Base-by-base conservation (phyloP, 257 asterid genomes). In the Nicotiana obtusifolia region DNA sequence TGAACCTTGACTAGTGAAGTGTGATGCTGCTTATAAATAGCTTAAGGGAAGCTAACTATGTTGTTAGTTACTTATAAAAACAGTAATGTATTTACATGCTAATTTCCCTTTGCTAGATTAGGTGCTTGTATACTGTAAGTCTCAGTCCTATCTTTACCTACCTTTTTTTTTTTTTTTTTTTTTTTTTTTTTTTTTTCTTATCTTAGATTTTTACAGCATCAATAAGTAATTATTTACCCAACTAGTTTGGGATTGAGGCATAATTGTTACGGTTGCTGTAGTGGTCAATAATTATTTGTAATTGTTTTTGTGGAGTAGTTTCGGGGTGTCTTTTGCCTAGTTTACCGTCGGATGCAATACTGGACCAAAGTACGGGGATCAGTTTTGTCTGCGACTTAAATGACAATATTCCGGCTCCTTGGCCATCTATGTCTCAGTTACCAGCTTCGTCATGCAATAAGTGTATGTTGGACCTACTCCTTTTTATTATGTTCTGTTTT, bases 341-440 rank as follows among this genome's bases (percentile, higher is more conserved):
- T 91, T 87, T 91, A 91, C 98, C 99, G 24, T 90, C 99, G 15
- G 99, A 96, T 67, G 94, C 92, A 31, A 88, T 90, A 47, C 89
- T 96, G 52, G 99, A 96, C 86, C 85, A 76, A 78, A 82, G 91
- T 24, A 33, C 92, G 3, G 99, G 98, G 80, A 87, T 94, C 80
- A 91, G 98, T 86, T 96, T 96, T 81, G 90, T 92, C 22, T 96
- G 99, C 71, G 99, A 96, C 86, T 90, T 96, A 88, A 96, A 96
- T 24, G 99, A 96, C 82, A 94, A 96, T 82, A 94, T 96, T 87
- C 98, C 97, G 19, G 98, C 99, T 76, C 99, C 98, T 37, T 96
- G 99, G 99, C 99, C 98, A 79, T 86, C 94, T 73, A 62, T 89
- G 35, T 64, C 93, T 75, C 94, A 88, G 84, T 81, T 91, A 78